Evolutionary conservation across 2,329 filamentous ascomycete species (phyloP), one percentile per base, ranked within the genome.

Genomic region (Aureobasidium namibiae): DNA sequence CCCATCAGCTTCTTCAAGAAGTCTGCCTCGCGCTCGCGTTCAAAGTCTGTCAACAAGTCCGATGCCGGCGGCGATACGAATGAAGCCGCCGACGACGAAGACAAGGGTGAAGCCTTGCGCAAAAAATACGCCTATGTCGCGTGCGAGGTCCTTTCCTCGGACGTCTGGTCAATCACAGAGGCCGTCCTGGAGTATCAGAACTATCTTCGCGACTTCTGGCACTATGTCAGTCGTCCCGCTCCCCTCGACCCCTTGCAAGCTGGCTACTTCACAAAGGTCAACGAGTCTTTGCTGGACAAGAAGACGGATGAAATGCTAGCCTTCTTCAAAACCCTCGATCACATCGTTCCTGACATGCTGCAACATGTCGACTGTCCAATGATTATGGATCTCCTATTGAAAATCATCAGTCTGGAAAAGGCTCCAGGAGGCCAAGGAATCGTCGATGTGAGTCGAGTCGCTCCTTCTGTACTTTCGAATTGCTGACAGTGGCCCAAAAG

Each of bases 261-360:
- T 18, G 92, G 92, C 69, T 99, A 99, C 72, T 99, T 99, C 72
- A 96, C 92, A 59, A 99, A 97, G 72, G 92, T 99, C 69, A 97
- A 97, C 73, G 94, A 99, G 76, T 89, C 90, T n/a, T 77, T 99
- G 21, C 87, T 99, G 59, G 94, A 97, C 72, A 95, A 94, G 76
- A 97, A 97, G 81, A 96, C 95, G 6, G 90, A 95, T 69, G 92
- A 96, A 64, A 99, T 97, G 92, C 80, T 97, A 65, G 85, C 87
- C 18, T 85, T 99, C 62, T 84, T 99, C 73, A 95, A 91, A 72
- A 87, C 85, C 1, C 76, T 96, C 50, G 88, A 94, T 34, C 84
- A 87, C 56, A 88, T 94, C 41, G 84, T 99, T 23, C 80, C 89
- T 13, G 86, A 91, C 64, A 88, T 99, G 76, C 80, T 99, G 60